Evolutionary conservation across 441 rosid species (phyloP).

Genomic region (Eutrema salsugineum): DNA sequence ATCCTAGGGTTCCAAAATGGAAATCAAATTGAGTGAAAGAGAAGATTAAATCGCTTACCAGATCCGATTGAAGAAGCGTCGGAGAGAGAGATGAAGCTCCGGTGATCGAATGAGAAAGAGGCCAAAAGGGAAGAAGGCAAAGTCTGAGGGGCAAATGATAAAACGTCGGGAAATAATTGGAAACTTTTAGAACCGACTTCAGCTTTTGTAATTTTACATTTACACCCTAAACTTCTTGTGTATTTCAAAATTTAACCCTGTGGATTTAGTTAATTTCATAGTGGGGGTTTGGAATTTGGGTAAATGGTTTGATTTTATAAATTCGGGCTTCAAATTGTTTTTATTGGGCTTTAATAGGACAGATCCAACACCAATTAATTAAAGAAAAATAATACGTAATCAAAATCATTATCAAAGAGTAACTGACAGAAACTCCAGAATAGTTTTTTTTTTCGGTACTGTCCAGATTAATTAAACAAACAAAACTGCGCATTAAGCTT

Average conservation of each 20-base stretch:
- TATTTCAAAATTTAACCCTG: not conserved
- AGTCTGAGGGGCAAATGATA: not conserved
- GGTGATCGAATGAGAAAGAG: slow-evolving; percentile 5
- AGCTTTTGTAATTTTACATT: not conserved
- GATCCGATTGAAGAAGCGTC: not conserved
- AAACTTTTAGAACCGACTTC: slow-evolving; percentile 13
- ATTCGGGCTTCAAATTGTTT: not conserved
- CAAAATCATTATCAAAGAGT: not conserved
- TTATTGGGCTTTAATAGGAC: not conserved
- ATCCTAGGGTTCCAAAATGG: slow-evolving; percentile 7
- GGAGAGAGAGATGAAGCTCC: not conserved
- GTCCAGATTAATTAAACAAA: slow-evolving; percentile 15
- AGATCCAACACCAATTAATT: not conserved
- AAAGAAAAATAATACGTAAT: not conserved
- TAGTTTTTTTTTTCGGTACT: no score
- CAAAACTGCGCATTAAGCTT: slow-evolving; percentile 16
- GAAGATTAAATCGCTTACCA: not conserved
- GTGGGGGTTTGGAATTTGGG: no score
- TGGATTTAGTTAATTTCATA: not conserved
- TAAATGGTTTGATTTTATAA: no score
- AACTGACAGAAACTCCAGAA: not conserved
- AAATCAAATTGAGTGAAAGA: not conserved
- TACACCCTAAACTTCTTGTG: not conserved
- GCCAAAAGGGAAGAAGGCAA: not conserved
- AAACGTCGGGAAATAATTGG: not conserved